Evolutionary conservation across 2,329 filamentous ascomycete species (phyloP).

Genomic region (Shiraia bambusicola): DNA sequence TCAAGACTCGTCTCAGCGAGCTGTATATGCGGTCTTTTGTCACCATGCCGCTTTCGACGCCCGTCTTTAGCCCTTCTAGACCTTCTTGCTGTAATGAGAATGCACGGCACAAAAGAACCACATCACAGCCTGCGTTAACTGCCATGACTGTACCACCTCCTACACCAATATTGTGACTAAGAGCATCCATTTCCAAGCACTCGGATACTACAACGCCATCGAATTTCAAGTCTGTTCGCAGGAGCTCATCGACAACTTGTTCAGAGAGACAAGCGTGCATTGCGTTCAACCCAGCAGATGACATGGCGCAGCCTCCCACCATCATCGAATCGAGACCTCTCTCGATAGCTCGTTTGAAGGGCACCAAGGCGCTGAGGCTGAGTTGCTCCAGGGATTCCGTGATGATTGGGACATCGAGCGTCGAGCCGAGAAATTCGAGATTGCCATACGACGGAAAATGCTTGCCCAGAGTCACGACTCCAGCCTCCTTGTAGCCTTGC

Average conservation of each 20-base stretch:
- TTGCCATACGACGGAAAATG: conserved; percentile 97
- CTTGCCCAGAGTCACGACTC: conserved; percentile 86
- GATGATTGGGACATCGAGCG: conserved; percentile 89
- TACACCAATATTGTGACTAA: conserved; percentile 95
- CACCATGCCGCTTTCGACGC: conserved; percentile 88
- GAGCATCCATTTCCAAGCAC: conserved; percentile 93
- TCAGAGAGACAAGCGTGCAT: conserved; percentile 94
- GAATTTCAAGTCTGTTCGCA: conserved; percentile 87
- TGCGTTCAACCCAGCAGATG: conserved; percentile 87
- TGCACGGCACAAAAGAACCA: conserved; percentile 84
- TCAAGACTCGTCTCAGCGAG: conserved; percentile 75
- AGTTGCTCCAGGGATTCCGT: conserved; percentile 92
- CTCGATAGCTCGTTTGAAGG: conserved; percentile 85
- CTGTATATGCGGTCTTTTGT: conserved; percentile 75
- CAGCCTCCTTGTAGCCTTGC: conserved; percentile 89
- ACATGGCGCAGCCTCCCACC: conserved; percentile 90
- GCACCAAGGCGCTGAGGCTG: conserved; percentile 85
- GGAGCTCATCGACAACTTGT: conserved; percentile 85
- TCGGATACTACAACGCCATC: conserved; percentile 92
- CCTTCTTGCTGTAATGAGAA: conserved; percentile 89
- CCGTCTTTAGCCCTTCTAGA: conserved; percentile 83
- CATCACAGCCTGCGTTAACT: conserved; percentile 90
- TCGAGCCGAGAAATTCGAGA: conserved; percentile 87
- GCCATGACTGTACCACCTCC: conserved; percentile 97
- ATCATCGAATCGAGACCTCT: conserved; percentile 92